Base-by-base conservation (phyloP, 805 yeast genomes). In the Sugiyamaella chiloensis region DNA sequence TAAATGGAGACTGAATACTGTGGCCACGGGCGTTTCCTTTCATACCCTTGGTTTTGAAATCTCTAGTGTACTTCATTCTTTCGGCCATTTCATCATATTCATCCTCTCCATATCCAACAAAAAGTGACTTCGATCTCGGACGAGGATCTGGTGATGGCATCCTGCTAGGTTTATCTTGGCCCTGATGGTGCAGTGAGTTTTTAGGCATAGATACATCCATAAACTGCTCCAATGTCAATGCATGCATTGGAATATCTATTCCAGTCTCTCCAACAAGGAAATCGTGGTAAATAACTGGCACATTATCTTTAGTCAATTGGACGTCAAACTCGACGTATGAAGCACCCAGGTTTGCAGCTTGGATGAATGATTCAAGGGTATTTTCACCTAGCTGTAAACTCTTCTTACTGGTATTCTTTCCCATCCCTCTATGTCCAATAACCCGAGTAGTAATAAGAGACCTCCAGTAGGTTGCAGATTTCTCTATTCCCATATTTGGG, bases 251-350 rank as follows among this genome's bases (percentile, higher is more conserved):
- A 42, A 90, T 84, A 68, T 91, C 98, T 43, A 87, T 88, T 14
- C 98, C 98, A 4, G 96, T 82, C 61, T 91, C 98, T 2, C 96
- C 95, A 42, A 91, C 96, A 36, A 87, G 64, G 61, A 91, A 91
- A 63, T 91, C 98, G 65, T 91, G 98, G 61, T 91, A 91, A 24
- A 91, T 85, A 5, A 91, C 98, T 2, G 98, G 97, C 8, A 87
- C 81, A 54, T 74, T 73, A 64, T 91, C 98, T 61, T 89, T 88
- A 12, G 98, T 91, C 56, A 91, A 71, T 63, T 91, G 98, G 40
- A 91, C 98, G 66, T 91, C 98, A 63, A 91, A 91, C 67, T 91
- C 98, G 44, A 91, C 97, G 60, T 91, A 91, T 2, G 95, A 84
- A 1, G 98, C 98, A 34, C 98, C 98, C 55, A 91, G 71, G 2